Evolutionary conservation across 2,329 filamentous ascomycete genomes (phyloP).

Genomic region (Colletotrichum tanaceti): DNA sequence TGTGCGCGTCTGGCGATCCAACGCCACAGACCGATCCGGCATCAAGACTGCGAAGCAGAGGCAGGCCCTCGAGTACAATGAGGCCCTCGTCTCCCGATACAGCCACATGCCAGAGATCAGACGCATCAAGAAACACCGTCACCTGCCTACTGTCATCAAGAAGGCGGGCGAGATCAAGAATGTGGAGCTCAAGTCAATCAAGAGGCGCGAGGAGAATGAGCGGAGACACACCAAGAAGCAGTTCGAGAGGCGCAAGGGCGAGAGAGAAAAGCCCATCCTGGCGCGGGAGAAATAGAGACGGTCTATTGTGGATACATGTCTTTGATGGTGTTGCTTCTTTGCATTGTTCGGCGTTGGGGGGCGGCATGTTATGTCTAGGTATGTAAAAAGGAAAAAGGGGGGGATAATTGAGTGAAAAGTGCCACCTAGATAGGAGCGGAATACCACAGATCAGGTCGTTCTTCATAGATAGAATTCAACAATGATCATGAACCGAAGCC

Average conservation of each 20-base stretch:
- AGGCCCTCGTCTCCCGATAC: conserved; percentile 84
- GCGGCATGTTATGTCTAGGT: conserved; percentile 29
- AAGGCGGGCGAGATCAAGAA: conserved; percentile 95
- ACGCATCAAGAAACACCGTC: conserved; percentile 89
- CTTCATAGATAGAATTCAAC: conserved; percentile 15
- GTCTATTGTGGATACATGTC: background rate
- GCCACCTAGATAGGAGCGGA: conserved; percentile 18
- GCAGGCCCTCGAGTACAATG: conserved; percentile 91
- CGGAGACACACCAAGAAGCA: conserved; percentile 90
- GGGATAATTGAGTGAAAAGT: conserved; percentile 35
- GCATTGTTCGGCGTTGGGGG: conserved; percentile 42
- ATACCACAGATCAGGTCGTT: conserved; percentile 32
- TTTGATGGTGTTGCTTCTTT: conserved; percentile 23
- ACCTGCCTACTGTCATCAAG: conserved; percentile 92
- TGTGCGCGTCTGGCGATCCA: conserved; percentile 84
- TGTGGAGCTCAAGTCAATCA: conserved; percentile 88
- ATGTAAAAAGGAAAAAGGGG: conserved; percentile 23
- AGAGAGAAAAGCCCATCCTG: conserved; percentile 94
- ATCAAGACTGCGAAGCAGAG: conserved; percentile 87
- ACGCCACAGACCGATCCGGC: conserved; percentile 84
- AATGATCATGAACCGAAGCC: conserved; percentile 4
- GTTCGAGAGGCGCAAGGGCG: conserved; percentile 76
- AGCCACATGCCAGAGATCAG: conserved; percentile 96
- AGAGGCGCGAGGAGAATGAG: conserved; percentile 93
- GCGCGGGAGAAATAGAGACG: conserved; percentile 66